Evolutionary conservation across 2,329 filamentous ascomycete genomes (phyloP).

Genomic region (Myriosclerotinia curreyana): DNA sequence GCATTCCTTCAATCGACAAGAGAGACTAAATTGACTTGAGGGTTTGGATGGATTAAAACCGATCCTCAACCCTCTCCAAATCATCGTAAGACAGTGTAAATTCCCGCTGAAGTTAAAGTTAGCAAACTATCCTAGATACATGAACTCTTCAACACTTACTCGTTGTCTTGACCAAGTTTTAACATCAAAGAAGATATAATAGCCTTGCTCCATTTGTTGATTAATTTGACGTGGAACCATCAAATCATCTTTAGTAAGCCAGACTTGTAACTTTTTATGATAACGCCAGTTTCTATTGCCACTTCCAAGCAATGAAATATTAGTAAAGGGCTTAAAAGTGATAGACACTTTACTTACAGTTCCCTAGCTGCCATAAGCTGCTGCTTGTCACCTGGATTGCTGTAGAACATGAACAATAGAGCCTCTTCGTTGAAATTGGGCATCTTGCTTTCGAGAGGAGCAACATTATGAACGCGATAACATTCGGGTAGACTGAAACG

Average conservation of each 20-base stretch:
- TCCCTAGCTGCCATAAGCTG: constrained; percentile 62
- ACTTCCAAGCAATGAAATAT: constrained; percentile 40
- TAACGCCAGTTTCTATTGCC: constrained; percentile 65
- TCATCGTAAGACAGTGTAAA: constrained; percentile 61
- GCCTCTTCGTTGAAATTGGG: constrained; percentile 67
- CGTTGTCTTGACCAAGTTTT: constrained; percentile 60
- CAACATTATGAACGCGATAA: constrained; percentile 64
- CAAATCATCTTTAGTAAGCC: constrained; percentile 65
- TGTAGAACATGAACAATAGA: constrained; percentile 68
- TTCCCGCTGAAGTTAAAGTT: constrained; percentile 48
- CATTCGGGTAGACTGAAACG: constrained; percentile 61
- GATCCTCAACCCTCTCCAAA: constrained; percentile 48
- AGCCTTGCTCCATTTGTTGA: constrained; percentile 59
- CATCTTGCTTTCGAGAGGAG: constrained; percentile 63
- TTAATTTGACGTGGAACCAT: constrained; percentile 61
- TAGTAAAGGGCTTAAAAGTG: constrained; percentile 17
- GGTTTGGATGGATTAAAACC: constrained; percentile 21
- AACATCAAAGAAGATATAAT: constrained; percentile 65
- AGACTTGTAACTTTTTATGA: constrained; percentile 64
- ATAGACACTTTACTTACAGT: constrained; percentile 47
- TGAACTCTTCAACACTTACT: constrained; percentile 44
- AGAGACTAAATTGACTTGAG: neutral
- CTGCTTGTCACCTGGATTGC: constrained; percentile 59
- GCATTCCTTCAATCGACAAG: neutral
- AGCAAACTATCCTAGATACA: neutral